Conservation (phyloP, 2,329 filamentous ascomycete species). For the Trichoderma hamatum region DNA sequence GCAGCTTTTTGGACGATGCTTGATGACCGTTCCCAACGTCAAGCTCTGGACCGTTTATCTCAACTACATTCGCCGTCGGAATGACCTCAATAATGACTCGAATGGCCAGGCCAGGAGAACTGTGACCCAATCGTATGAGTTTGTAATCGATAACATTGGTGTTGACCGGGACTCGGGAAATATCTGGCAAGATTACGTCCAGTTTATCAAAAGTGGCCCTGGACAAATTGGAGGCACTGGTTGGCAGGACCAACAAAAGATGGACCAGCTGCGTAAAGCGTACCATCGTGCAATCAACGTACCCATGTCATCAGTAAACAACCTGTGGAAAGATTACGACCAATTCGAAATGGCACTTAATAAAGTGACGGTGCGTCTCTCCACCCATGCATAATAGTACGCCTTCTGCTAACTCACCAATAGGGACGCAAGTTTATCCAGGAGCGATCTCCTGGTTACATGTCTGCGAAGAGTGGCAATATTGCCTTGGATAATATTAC, state of each 20-base stretch:
- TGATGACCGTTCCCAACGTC: constrained; percentile 79
- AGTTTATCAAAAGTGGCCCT: constrained; percentile 87
- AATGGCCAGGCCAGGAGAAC: constrained; percentile 75
- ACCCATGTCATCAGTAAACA: constrained; percentile 80
- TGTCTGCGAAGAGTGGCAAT: constrained; percentile 91
- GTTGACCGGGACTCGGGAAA: constrained; percentile 86
- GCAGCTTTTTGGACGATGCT: constrained; percentile 77
- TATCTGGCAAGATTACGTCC: constrained; percentile 93
- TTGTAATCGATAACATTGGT: constrained; percentile 86
- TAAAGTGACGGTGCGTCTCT: constrained; percentile 74
- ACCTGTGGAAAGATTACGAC: constrained; percentile 96
- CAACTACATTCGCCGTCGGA: constrained; percentile 89
- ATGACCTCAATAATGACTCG: constrained; percentile 79
- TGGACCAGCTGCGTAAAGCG: constrained; percentile 87
- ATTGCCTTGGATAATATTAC: constrained; percentile 90
- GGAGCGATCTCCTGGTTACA: constrained; percentile 89
- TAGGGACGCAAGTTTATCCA: constrained; percentile 93
- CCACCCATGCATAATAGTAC: not conserved
- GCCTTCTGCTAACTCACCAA: constrained; percentile 29
- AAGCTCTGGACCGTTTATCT: constrained; percentile 91
- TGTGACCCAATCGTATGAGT: constrained; percentile 86
- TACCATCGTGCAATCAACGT: constrained; percentile 90
- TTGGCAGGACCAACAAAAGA: constrained; percentile 98
- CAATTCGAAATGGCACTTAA: constrained; percentile 93
- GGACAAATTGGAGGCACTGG: constrained; percentile 80